phyloP scores from a whole-genome alignment of 345 rosid genomes.

The Zanthoxylum bungeanum region DNA sequence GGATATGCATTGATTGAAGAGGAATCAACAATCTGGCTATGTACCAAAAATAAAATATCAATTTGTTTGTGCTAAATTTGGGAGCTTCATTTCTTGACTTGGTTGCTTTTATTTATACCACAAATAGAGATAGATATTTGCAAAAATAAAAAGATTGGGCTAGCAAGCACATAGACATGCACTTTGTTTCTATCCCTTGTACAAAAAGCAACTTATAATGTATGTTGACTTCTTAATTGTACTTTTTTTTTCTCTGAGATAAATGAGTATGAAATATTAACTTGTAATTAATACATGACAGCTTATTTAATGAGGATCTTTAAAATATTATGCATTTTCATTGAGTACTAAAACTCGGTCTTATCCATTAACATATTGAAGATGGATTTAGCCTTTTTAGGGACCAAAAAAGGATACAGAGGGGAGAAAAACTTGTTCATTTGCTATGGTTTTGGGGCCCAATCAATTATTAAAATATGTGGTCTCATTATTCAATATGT shows the following conservation, averaged over 20 bases:
- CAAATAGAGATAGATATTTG: background rate
- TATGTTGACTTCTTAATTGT: background rate
- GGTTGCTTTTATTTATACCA: background rate
- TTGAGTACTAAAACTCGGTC: too few relatives aligned
- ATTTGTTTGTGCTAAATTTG: background rate
- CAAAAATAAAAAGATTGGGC: background rate
- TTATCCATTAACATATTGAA: too few relatives aligned
- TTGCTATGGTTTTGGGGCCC: too few relatives aligned
- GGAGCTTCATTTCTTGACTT: background rate
- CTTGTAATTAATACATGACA: too few relatives aligned
- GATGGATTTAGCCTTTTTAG: background rate
- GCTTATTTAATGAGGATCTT: too few relatives aligned
- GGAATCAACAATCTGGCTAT: background rate
- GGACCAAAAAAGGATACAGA: too few relatives aligned
- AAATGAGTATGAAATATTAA: too few relatives aligned
- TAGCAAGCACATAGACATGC: slow-evolving; percentile 1
- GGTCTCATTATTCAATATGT: too few relatives aligned
- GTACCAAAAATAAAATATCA: background rate
- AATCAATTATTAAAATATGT: too few relatives aligned
- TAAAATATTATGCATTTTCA: too few relatives aligned
- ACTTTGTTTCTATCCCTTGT: slow-evolving; percentile 13
- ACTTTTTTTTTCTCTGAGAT: too few relatives aligned
- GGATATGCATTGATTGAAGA: background rate
- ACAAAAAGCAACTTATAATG: slow-evolving; percentile 11
- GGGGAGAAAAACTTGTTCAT: too few relatives aligned